Base-by-base conservation (phyloP, 208 protist species). In the Blechomonas ayalai region DNA sequence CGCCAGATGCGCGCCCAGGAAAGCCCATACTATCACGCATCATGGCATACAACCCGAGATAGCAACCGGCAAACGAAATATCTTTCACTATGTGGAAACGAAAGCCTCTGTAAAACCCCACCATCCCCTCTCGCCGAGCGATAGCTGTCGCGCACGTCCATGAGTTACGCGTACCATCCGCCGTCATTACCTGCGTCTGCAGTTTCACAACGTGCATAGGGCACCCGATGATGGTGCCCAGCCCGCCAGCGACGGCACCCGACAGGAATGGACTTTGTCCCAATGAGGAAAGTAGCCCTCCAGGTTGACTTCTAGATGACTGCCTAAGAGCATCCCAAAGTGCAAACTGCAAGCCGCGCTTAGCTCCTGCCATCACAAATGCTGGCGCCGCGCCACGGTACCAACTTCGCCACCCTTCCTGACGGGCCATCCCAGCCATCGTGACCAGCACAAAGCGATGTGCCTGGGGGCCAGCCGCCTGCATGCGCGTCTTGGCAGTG, bases 181-280 rank as follows among this genome's bases (percentile, higher is more conserved):
- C 37, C 0, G 85, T 90, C 25, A 59, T 54, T 42, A 73, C 77
- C 56, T 93, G 85, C 15, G 85, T 90, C 28, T 77, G 66, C n/a
- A 93, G 80, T 49, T 93, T 93, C 25, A 93, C 72, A 12, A 93
- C 85, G 51, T 93, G 77, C 68, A 90, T 78, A 6, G 85, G 85
- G 47, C 85, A 93, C 6, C 85, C 79, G 52, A 93, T 81, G 23
- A 90, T 25, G 18, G 85, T 90, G n/a, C 85, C 85, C 0, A 72
- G n/a, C 12, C 66, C 77, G n/a, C 85, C 85, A 4, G 78, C 79
- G 19, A 90, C 34, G 3, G 78, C 77, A 8, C 85, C 85, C n/a
- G 78, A 45, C 4, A 62, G 46, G 43, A 86, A 87, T 3, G 78
- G 63, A 41, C 49, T 90, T 5, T 38, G 40, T 15, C 77, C 62